Conservation (phyloP, 345 rosid species). For the Citrus reticulata region DNA sequence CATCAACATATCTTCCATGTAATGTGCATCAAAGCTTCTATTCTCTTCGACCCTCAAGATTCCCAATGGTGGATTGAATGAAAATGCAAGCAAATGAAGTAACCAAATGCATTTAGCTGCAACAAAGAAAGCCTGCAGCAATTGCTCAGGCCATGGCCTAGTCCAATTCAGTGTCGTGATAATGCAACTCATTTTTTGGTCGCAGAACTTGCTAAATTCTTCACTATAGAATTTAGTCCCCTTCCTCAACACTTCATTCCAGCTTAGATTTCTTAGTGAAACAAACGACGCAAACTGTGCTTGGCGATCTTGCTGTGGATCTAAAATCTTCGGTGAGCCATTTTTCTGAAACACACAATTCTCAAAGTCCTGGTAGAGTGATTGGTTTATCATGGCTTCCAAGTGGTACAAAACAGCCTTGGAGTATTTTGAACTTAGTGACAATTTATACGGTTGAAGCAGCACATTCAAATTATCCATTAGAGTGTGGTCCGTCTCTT, state of each 20-base stretch:
- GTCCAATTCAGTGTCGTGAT: conserved; percentile 79
- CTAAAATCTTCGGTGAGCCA: conserved; percentile 68
- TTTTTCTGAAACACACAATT: conserved; percentile 73
- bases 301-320: conserved; percentile 74
- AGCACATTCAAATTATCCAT: conserved; percentile 57
- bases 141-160: conserved; percentile 86
- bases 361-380: conserved; percentile 88
- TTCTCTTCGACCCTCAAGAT: conserved; percentile 83
- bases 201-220: conserved; percentile 93
- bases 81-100: conserved; percentile 92
- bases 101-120: conserved; percentile 92
- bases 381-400: conserved; percentile 78
- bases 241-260: conserved; percentile 87
- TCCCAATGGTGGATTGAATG: conserved; percentile 68
- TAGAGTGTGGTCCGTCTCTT: conserved; percentile 54
- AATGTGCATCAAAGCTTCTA: conserved; percentile 60
- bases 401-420: conserved; percentile 70
- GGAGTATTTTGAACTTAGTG: conserved; percentile 59
- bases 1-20: conserved; percentile 80
- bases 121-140: conserved; percentile 86
- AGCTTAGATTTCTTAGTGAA: conserved; percentile 78
- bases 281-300: conserved; percentile 73
- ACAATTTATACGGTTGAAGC: conserved; percentile 61
- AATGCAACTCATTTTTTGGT: conserved; percentile 90
- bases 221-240: conserved; percentile 94